Evolutionary conservation across 1,139 yeast species (phyloP).

Genomic region (Yamadazyma dushanensis): DNA sequence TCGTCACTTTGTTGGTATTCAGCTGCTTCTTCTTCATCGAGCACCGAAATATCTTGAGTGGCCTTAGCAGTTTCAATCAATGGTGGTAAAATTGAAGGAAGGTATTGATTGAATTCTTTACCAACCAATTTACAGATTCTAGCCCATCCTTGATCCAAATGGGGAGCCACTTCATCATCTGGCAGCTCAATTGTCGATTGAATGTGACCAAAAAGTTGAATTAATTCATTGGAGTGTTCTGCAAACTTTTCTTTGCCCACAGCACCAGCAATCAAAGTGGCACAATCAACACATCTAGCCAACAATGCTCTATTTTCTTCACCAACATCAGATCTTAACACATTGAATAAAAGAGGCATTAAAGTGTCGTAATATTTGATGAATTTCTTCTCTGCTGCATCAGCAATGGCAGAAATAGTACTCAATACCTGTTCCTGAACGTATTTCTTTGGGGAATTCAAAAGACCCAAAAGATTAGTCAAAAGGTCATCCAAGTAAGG

Average conservation of each 20-base stretch:
- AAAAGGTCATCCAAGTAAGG: slow-evolving; percentile 85
- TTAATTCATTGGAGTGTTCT: slow-evolving; percentile 68
- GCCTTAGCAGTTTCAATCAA: slow-evolving; percentile 82
- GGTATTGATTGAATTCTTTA: slow-evolving; percentile 79
- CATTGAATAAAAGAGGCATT: slow-evolving; percentile 86
- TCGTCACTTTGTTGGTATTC: slow-evolving; percentile 83
- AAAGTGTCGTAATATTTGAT: slow-evolving; percentile 90
- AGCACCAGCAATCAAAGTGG: slow-evolving; percentile 92
- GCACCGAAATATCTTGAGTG: slow-evolving; percentile 81
- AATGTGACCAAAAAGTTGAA: slow-evolving; percentile 69
- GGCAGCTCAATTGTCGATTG: slow-evolving; percentile 59
- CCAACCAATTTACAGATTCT: slow-evolving; percentile 87
- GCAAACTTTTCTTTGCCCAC: slow-evolving; percentile 90
- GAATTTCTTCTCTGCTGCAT: slow-evolving; percentile 91
- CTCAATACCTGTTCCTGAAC: slow-evolving; percentile 97
- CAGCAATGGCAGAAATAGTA: slow-evolving; percentile 96
- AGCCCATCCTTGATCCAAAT: slow-evolving; percentile 95
- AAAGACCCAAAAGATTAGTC: slow-evolving; percentile 67
- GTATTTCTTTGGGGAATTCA: slow-evolving; percentile 84
- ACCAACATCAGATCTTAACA: slow-evolving; percentile 76
- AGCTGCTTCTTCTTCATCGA: slow-evolving; percentile 87
- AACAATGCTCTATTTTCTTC: slow-evolving; percentile 76
- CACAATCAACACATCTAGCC: slow-evolving; percentile 95
- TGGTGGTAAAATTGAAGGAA: slow-evolving; percentile 89
- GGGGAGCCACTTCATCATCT: slow-evolving; percentile 86